Evolutionary conservation across 2,329 filamentous ascomycete species (phyloP).

Genomic region (Colletotrichum salicis): DNA sequence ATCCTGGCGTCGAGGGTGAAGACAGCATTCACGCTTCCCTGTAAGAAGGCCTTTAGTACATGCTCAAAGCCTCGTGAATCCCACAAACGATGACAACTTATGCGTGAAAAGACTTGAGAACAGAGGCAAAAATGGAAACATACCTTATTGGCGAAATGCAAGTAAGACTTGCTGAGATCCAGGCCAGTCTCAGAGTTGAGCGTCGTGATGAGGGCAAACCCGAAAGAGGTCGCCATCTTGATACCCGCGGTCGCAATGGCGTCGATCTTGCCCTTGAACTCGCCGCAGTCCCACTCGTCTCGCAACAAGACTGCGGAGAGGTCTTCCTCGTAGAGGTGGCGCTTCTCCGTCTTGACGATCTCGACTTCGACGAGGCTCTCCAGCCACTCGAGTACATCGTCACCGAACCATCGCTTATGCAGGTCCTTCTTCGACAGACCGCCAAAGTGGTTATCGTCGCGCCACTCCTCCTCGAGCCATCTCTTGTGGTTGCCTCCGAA

Average conservation of each 20-base stretch:
- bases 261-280: neutral
- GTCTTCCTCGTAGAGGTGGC: neutral
- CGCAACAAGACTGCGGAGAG: neutral
- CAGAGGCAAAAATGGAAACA: neutral
- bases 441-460: neutral
- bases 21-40: neutral
- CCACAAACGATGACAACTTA: neutral
- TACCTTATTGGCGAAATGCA: neutral
- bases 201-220: slow-evolving; percentile 23
- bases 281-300: neutral
- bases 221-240: neutral
- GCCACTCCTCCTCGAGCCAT: slow-evolving; percentile 1
- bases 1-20: neutral
- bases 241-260: neutral
- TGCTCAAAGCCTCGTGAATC: neutral
- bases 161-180: neutral
- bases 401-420: slow-evolving; percentile 1
- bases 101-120: neutral
- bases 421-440: neutral
- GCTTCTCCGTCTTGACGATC: neutral
- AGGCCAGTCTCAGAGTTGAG: neutral
- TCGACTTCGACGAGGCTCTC: neutral
- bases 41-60: neutral
- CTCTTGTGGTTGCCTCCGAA: neutral
- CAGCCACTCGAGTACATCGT: neutral